These are phyloP conservation scores for Alternaria arbusti DNA, from an alignment of 2,329 filamentous ascomycete genomes.

Conservation along the genomic window DNA sequence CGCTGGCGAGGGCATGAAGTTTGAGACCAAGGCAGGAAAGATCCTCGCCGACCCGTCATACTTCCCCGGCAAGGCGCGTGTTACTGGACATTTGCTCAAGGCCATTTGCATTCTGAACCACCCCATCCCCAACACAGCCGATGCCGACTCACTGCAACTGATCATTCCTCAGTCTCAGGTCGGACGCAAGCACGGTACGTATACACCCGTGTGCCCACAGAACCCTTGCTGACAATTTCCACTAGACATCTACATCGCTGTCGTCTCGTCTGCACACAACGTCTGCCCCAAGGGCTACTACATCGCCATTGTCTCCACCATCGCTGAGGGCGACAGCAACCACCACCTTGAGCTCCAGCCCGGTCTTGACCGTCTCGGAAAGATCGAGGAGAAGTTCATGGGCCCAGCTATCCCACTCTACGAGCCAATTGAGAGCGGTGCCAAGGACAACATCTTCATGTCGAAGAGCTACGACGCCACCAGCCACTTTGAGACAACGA, in stretches of 20 bases:
- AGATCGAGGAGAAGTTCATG: slow-evolving; percentile 98
- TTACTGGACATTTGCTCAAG: slow-evolving; percentile 88
- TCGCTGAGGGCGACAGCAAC: slow-evolving; percentile 89
- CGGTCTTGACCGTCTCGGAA: slow-evolving; percentile 88
- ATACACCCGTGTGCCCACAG: background rate
- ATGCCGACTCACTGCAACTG: slow-evolving; percentile 87
- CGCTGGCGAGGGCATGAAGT: slow-evolving; percentile 78
- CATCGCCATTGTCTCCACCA: slow-evolving; percentile 97
- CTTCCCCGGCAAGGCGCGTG: slow-evolving; percentile 87
- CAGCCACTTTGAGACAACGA: slow-evolving; percentile 94
- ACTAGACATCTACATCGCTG: slow-evolving; percentile 92
- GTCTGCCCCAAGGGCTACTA: slow-evolving; percentile 99
- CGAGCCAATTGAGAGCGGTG: slow-evolving; percentile 83
- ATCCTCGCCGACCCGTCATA: slow-evolving; percentile 97
- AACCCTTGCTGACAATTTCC: slow-evolving; percentile 10
- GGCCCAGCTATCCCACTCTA: slow-evolving; percentile 91
- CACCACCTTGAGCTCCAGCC: slow-evolving; percentile 94
- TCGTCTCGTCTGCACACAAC: slow-evolving; percentile 94
- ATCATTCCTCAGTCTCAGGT: slow-evolving; percentile 99
- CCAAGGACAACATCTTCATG: slow-evolving; percentile 91
- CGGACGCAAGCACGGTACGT: slow-evolving; percentile 89
- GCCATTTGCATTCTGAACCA: slow-evolving; percentile 98
- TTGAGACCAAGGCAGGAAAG: slow-evolving; percentile 94
- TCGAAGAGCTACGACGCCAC: slow-evolving; percentile 99
- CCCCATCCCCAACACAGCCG: slow-evolving; percentile 86